phyloP scores from a whole-genome alignment of 1,284 basidiomycete species.

The Pascua sp. region DNA sequence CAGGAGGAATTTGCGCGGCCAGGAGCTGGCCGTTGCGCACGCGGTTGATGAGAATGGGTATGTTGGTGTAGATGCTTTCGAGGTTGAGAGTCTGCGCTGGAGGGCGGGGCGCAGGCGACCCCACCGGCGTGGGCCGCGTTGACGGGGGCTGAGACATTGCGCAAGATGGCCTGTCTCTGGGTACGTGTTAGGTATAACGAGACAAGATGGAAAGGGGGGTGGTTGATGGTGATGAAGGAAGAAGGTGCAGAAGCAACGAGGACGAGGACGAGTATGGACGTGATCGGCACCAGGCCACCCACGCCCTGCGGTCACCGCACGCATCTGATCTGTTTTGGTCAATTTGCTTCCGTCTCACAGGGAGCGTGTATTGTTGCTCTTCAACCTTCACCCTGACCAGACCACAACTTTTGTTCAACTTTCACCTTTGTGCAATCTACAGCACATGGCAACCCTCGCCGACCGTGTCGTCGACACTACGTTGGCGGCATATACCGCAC shows the following conservation, averaged over 20 bases:
- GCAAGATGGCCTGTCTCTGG: background rate
- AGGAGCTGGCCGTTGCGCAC: conserved; percentile 16
- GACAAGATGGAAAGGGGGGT: background rate
- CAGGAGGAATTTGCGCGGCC: conserved; percentile 16
- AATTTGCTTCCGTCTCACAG: too few species aligned
- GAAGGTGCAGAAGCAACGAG: too few species aligned
- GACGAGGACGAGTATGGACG: background rate
- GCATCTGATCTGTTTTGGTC: too few species aligned
- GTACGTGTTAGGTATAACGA: background rate
- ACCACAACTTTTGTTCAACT: too few species aligned
- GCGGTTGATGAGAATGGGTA: conserved; percentile 17
- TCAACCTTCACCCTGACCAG: too few species aligned
- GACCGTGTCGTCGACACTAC: conserved; percentile 8
- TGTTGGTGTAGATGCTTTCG: conserved; percentile 20
- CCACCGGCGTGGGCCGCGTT: conserved; percentile 14
- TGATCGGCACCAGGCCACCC: too few species aligned
- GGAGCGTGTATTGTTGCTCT: too few species aligned
- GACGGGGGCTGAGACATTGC: conserved; percentile 8
- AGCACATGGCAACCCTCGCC: background rate
- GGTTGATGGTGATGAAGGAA: background rate
- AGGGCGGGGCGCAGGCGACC: conserved; percentile 12
- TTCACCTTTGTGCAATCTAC: background rate
- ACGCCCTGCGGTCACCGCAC: too few species aligned
- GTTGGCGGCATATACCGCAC: conserved; percentile 24
- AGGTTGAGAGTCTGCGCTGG: conserved; percentile 14